These are phyloP conservation scores for Coleophoma crateriformis DNA, from an alignment of 2,329 filamentous ascomycete genomes.

Conservation along the genomic window DNA sequence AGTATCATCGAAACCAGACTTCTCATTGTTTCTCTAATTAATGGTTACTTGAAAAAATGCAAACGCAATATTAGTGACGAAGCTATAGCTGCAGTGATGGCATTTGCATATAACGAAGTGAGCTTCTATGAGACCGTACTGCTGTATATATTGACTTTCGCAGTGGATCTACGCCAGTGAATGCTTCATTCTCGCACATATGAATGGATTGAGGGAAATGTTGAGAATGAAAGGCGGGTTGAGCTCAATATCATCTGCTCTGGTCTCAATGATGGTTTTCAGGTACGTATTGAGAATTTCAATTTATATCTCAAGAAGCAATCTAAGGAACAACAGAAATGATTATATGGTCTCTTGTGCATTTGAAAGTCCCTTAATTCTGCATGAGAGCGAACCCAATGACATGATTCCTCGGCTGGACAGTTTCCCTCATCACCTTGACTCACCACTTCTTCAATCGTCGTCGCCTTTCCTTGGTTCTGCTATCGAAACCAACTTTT, in stretches of 20 bases:
- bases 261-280: slow-evolving; percentile 16
- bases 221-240: slow-evolving; percentile 19
- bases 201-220: slow-evolving; percentile 26
- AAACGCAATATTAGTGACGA: slow-evolving; percentile 19
- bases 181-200: slow-evolving; percentile 23
- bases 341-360: slow-evolving; percentile 27
- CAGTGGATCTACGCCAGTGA: slow-evolving; percentile 17
- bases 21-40: slow-evolving; percentile 22
- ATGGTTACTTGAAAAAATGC: slow-evolving; percentile 16
- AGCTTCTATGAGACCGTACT: not conserved
- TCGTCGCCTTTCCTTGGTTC: slow-evolving; percentile 11
- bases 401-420: slow-evolving; percentile 7
- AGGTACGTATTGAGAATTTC: slow-evolving; percentile 12
- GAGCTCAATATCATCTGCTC: not conserved
- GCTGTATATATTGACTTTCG: slow-evolving; percentile 10
- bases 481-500: slow-evolving; percentile 8
- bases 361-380: slow-evolving; percentile 23
- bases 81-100: slow-evolving; percentile 23
- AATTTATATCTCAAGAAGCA: slow-evolving; percentile 3
- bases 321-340: slow-evolving; percentile 12
- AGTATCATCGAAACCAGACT: slow-evolving; percentile 22
- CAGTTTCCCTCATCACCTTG: slow-evolving; percentile 15
- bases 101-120: slow-evolving; percentile 26
- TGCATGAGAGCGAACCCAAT: slow-evolving; percentile 13
- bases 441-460: slow-evolving; percentile 20